A percentile compares a stretch with the other conserved stretches of the same genome.
These are phyloP conservation scores for Carex littledalei DNA, from an alignment of 176 grass and related monocot species.

Conservation along the genomic window DNA sequence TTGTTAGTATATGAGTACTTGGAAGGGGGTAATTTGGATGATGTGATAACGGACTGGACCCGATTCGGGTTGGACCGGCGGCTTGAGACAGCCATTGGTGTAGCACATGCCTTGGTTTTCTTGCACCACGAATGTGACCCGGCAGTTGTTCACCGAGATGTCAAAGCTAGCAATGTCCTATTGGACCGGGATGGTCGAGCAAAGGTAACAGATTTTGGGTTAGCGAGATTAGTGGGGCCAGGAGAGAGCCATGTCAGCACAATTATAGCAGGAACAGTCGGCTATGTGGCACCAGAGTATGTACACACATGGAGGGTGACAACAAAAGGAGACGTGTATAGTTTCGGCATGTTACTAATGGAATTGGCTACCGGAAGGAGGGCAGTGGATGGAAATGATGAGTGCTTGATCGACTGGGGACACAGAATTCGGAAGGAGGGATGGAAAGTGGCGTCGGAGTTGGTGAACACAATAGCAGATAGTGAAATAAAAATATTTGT, in stretches of 20 bases:
- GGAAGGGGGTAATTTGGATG: constrained; percentile 75
- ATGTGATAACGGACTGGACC: constrained; percentile 34
- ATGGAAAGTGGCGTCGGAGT: not conserved
- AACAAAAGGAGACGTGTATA: constrained; percentile 87
- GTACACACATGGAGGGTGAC: constrained; percentile 79
- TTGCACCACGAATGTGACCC: constrained; percentile 84
- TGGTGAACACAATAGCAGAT: not conserved
- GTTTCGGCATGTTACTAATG: constrained; percentile 79
- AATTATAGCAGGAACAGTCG: constrained; percentile 86
- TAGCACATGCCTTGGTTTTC: constrained; percentile 67
- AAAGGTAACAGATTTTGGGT: constrained; percentile 89
- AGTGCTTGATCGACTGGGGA: constrained; percentile 69
- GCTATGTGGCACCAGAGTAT: constrained; percentile 92
- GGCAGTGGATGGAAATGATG: constrained; percentile 63
- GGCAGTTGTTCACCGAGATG: constrained; percentile 88
- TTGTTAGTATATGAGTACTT: constrained; percentile 86
- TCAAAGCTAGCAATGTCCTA: constrained; percentile 94
- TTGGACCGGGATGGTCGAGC: constrained; percentile 38
- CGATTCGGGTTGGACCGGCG: constrained; percentile 37
- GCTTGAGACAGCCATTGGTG: constrained; percentile 46
- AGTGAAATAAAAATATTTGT: not conserved
- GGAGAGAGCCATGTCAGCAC: constrained; percentile 92
- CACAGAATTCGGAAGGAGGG: constrained; percentile 37
- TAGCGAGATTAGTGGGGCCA: constrained; percentile 54
- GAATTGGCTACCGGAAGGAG: constrained; percentile 66